Evolutionary conservation across 495 filamentous ascomycete species (phyloP), one percentile per base, ranked within the genome.

Genomic region (Xylona heveae): DNA sequence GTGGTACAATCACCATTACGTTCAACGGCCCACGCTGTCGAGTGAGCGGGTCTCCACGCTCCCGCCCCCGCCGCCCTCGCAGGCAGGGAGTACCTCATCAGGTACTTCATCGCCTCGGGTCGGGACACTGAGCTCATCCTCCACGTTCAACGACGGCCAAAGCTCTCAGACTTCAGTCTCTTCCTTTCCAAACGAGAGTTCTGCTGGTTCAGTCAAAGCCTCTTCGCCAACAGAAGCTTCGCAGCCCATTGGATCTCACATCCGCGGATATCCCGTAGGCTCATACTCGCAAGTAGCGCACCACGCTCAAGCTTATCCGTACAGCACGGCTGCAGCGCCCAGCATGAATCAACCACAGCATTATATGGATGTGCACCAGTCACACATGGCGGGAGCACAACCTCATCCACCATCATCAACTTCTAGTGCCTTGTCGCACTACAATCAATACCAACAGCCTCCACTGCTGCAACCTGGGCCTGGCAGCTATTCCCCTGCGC

Each of bases 281-380:
- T n/a, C n/a, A n/a, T n/a, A n/a, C n/a, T n/a, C n/a, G n/a, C n/a
- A n/a, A n/a, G n/a, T n/a, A n/a, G n/a, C n/a, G n/a, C n/a, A n/a
- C n/a, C n/a, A n/a, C n/a, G n/a, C n/a, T n/a, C n/a, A n/a, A n/a
- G n/a, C n/a, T 17, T 56, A 61, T 38, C 61, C 64, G 24, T 60
- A 61, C 9, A 63, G 53, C 40, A 60, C 65, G 13, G 66, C 62
- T 16, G 61, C 52, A 23, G 55, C 58, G 5, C 63, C 66, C 59
- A 74, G 68, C 51, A 92, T 97, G 80, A 92, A 94, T 56, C 71
- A 77, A 44, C 58, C 63, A 28, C 72, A 72, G 43, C 66, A 70
- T 37, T 88, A 92, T 44, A 74, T 83, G 69, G 84, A 90, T 40
- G 80, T 74, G 28, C 67, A 85, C 46, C 65, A 68, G 28, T 56